A percentile compares a stretch with the other conserved stretches of the same genome.
Evolutionary conservation across 2,329 filamentous ascomycete species (phyloP).

Genomic region (Dothistroma septosporum): DNA sequence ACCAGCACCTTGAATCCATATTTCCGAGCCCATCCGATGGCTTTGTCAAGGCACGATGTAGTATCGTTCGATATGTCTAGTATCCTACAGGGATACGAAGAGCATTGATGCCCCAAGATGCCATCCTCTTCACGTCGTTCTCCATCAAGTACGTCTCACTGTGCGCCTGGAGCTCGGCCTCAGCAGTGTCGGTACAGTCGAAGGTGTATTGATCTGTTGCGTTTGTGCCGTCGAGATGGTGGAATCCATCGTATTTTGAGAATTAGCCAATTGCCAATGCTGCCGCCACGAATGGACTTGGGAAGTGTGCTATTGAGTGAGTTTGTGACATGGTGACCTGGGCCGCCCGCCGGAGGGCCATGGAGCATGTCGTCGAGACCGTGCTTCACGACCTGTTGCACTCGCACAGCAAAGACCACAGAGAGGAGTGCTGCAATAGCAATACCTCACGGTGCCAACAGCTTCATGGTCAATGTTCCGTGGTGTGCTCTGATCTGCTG

Average conservation of each 20-base stretch:
- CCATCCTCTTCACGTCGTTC: slow-evolving; percentile 40
- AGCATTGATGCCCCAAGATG: slow-evolving; percentile 35
- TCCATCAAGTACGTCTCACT: slow-evolving; percentile 40
- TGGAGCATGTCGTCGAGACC: not conserved
- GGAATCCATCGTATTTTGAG: slow-evolving; percentile 37
- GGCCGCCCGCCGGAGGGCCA: not conserved
- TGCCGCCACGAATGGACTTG: slow-evolving; percentile 33
- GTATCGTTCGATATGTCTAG: slow-evolving; percentile 47
- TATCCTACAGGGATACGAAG: slow-evolving; percentile 52
- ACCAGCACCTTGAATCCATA: slow-evolving; percentile 48
- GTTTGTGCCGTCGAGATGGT: slow-evolving; percentile 34
- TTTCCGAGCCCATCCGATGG: slow-evolving; percentile 46
- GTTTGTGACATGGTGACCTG: not conserved
- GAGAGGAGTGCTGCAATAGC: not conserved
- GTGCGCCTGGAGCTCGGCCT: slow-evolving; percentile 30
- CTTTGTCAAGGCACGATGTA: slow-evolving; percentile 47
- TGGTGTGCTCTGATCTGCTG: not conserved
- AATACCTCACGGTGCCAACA: not conserved
- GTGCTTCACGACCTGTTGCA: not conserved
- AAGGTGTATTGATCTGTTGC: slow-evolving; percentile 40
- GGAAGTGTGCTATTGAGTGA: slow-evolving; percentile 5
- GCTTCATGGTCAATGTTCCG: not conserved
- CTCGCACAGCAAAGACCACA: not conserved
- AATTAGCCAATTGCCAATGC: slow-evolving; percentile 38
- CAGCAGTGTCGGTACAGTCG: slow-evolving; percentile 32